A percentile compares a stretch with the other conserved stretches of the same genome.
Conservation (phyloP, 768 basidiomycete species). For the Pisolithus albus region DNA sequence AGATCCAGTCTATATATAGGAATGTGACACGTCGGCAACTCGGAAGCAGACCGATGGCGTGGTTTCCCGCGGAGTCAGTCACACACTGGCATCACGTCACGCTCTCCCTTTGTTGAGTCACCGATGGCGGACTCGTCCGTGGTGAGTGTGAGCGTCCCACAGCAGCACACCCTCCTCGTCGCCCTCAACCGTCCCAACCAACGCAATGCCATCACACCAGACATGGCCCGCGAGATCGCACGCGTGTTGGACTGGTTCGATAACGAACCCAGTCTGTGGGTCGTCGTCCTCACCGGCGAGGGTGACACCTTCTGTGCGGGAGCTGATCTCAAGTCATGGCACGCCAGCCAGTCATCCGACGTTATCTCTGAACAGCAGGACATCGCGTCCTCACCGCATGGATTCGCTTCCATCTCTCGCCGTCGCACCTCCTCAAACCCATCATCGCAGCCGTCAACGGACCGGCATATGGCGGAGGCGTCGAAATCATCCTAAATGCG, state of each 20-base stretch:
- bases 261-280: constrained; percentile 66
- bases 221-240: constrained; percentile 48
- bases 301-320: constrained; percentile 75
- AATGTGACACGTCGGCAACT: no score
- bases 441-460: constrained; percentile 79
- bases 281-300: constrained; percentile 64
- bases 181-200: constrained; percentile 61
- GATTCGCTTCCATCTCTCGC: constrained; percentile 71
- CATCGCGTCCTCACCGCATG: constrained; percentile 37
- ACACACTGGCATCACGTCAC: no score
- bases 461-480: constrained; percentile 61
- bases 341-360: constrained; percentile 41
- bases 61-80: no score
- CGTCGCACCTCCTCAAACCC: constrained; percentile 58
- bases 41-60: no score
- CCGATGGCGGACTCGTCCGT: constrained; percentile 24
- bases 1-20: no score
- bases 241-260: constrained; percentile 67
- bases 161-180: constrained; percentile 46
- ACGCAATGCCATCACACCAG: constrained; percentile 69
- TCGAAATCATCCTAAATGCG: constrained; percentile 67
- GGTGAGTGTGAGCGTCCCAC: constrained; percentile 37
- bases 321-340: constrained; percentile 72
- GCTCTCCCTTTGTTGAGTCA: no score
- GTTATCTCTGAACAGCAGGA: constrained; percentile 38